Evolutionary conservation across 495 filamentous ascomycete species (phyloP).

Genomic region (Lentithecium fluviatile): DNA sequence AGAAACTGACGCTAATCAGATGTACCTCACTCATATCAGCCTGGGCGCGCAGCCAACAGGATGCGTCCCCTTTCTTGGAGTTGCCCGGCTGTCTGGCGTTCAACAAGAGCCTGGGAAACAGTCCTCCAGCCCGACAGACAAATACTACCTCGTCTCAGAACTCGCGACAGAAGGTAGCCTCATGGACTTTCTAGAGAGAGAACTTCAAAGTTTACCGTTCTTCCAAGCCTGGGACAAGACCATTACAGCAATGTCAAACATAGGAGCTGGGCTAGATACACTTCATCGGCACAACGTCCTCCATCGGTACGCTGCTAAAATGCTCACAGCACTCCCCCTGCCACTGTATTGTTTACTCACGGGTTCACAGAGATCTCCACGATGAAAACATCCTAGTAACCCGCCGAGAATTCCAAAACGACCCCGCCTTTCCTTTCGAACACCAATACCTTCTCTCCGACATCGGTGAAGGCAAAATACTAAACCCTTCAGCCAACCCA

Average conservation of each 20-base stretch:
- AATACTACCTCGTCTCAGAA: not conserved
- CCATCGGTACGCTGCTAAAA: not conserved
- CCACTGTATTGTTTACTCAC: not conserved
- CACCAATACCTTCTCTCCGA: not conserved
- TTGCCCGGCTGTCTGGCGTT: not conserved
- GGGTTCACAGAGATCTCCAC: not conserved
- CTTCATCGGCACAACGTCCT: not conserved
- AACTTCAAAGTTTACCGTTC: not conserved
- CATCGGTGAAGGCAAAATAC: not conserved
- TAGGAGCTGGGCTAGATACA: not conserved
- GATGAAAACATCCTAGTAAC: not conserved
- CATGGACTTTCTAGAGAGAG: not conserved
- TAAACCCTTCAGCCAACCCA: not conserved
- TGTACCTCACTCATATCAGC: not conserved
- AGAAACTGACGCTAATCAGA: not conserved
- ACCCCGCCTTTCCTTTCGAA: not conserved
- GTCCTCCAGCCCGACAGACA: not conserved
- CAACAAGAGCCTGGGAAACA: not conserved
- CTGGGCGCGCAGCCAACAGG: not conserved
- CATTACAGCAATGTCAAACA: not conserved
- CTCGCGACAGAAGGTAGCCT: not conserved
- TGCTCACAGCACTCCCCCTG: not conserved
- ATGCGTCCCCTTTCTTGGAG: not conserved
- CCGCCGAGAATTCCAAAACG: not conserved
- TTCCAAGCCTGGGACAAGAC: not conserved